These are phyloP conservation scores for Hyphopichia pseudoburtonii DNA, from an alignment of 1,139 yeast species.

Conservation along the genomic window DNA sequence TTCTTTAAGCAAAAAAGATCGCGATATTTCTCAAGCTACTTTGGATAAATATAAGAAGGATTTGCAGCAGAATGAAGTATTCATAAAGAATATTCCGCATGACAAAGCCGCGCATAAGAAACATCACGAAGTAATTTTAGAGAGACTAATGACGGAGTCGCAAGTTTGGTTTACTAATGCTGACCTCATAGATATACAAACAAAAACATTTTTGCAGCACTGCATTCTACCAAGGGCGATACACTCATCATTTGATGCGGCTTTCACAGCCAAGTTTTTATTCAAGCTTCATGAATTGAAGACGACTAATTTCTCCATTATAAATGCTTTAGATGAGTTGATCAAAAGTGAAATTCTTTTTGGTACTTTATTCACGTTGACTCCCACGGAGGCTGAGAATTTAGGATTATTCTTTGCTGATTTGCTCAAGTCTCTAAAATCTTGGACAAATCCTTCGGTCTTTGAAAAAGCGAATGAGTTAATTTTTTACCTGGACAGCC, in stretches of 20 bases:
- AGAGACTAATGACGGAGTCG: conserved; percentile 16
- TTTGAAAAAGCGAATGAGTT: conserved; percentile 12
- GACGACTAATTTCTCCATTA: conserved; percentile 44
- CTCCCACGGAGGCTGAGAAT: conserved; percentile 80
- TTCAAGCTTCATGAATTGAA: conserved; percentile 47
- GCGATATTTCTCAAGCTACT: conserved; percentile 25
- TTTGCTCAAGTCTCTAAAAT: conserved; percentile 46
- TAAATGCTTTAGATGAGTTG: conserved; percentile 47
- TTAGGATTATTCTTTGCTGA: conserved; percentile 73
- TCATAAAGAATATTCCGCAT: conserved; percentile 23
- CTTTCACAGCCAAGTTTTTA: conserved; percentile 64
- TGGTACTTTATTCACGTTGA: conserved; percentile 66
- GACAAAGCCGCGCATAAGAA: conserved; percentile 32
- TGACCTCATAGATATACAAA: conserved; percentile 18
- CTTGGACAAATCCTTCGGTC: conserved; percentile 36
- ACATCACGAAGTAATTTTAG: conserved; percentile 16
- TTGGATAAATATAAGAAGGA: conserved; percentile 30
- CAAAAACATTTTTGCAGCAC: conserved; percentile 50
- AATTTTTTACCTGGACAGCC: background rate
- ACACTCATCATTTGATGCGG: conserved; percentile 85
- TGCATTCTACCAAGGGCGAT: conserved; percentile 77
- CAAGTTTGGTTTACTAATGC: conserved; percentile 24
- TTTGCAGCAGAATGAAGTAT: conserved; percentile 24
- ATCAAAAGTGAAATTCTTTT: conserved; percentile 52
- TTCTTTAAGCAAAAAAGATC: conserved; percentile 25